Evolutionary conservation across 192 early-diverging fungal genomes (phyloP), one percentile per base, ranked within the genome.

Genomic region (Gigaspora rosea): DNA sequence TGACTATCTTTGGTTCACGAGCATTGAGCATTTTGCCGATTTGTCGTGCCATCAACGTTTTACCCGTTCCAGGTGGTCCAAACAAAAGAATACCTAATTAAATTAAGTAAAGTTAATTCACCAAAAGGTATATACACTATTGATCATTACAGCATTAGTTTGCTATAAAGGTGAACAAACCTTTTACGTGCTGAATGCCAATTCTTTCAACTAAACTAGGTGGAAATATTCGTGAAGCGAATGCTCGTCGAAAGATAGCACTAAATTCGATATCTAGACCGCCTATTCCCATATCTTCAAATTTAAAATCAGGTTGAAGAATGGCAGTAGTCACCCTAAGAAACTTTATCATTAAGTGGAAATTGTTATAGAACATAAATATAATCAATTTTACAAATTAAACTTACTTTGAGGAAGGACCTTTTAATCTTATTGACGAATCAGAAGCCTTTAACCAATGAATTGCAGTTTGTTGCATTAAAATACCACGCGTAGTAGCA

Each of bases 21-120:
- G 94, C 92, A 79, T 98, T 98, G 71, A 99, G 88, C 97, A 99
- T 98, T 78, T 98, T 98, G 22, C 96, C 97, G 72, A 99, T 99
- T 84, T 99, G 96, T 11, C 97, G 91, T 9, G 97, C 97, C 91
- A 99, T 96, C 65, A 98, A 84, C 20, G 97, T 99, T 81, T 99
- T 99, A 57, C 97, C 97, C 0, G 97, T 99, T 71, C 97, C 97
- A 0, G 97, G 96, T 49, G 97, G 96, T 20, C 97, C 96, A 82
- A 92, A 94, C 4, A 94, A 83, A 68, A 94, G 83, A 76, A 96
- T 92, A 76, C 95, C 73, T 75, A 10, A 22, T 54, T 32, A 36
- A 36, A 54, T 49, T 33, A 63, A 35, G 10, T 36, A 63, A 63
- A 63, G 8, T 18, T 5, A 15, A 52, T 11, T 51, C 52, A 11